phyloP scores from a whole-genome alignment of 768 basidiomycete species.

The Saitozyma sp. region DNA sequence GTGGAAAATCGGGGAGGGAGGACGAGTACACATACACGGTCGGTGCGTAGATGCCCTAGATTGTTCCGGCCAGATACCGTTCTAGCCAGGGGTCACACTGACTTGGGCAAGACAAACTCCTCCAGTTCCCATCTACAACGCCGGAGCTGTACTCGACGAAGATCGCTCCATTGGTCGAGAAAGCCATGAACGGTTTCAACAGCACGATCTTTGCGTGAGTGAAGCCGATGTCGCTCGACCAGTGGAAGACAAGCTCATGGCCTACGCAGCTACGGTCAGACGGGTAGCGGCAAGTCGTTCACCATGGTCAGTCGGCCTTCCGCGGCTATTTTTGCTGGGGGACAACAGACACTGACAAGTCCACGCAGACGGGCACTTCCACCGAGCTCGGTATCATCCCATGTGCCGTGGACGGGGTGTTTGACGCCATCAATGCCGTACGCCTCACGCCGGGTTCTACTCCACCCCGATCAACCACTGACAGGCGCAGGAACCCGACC shows the following conservation, averaged over 20 bases:
- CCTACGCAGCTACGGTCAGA: conserved; percentile 45
- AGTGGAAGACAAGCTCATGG: conserved; percentile 6
- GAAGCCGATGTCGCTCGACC: not conserved
- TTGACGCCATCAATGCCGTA: conserved; percentile 50
- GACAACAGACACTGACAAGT: conserved; percentile 5
- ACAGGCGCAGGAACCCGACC: conserved; percentile 36
- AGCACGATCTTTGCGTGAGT: conserved; percentile 51
- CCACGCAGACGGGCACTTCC: conserved; percentile 34
- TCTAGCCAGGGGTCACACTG: too few relatives aligned
- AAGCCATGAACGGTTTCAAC: conserved; percentile 52
- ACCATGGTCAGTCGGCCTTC: conserved; percentile 34
- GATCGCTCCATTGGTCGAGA: conserved; percentile 46
- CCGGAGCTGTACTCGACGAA: conserved; percentile 41
- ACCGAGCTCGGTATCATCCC: conserved; percentile 50
- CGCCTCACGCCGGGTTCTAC: conserved; percentile 10
- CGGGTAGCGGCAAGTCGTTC: conserved; percentile 48
- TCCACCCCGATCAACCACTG: not conserved
- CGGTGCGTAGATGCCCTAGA: conserved; percentile 28
- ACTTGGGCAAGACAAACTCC: conserved; percentile 33
- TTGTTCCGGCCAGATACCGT: not conserved
- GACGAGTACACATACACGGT: conserved; percentile 49
- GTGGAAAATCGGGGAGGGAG: conserved; percentile 48
- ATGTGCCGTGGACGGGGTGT: conserved; percentile 49
- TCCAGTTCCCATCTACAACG: conserved; percentile 41
- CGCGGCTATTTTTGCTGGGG: not conserved